Percentiles rank a stretch among this genome's conserved stretches.
Evolutionary conservation across 2,329 filamentous ascomycete genomes (phyloP).

Genomic region (Diplodia intermedia): DNA sequence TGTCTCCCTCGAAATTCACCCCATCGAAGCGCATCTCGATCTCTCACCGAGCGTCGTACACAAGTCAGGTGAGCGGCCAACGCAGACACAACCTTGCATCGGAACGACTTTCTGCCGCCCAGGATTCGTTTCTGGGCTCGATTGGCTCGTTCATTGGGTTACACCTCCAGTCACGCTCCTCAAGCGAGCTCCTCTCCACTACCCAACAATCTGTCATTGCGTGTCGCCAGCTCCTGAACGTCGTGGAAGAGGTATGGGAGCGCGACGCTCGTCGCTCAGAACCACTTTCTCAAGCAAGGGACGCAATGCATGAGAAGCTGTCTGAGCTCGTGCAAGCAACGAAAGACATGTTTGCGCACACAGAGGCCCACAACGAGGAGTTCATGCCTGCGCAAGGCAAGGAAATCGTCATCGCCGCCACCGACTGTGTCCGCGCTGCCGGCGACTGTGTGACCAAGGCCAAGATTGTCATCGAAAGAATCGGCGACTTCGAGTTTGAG

Average conservation of each 20-base stretch:
- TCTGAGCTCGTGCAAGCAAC: conserved; percentile 81
- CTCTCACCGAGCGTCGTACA: conserved; percentile 79
- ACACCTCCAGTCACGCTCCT: conserved; percentile 90
- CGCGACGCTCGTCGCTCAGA: conserved; percentile 74
- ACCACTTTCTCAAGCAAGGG: conserved; percentile 71
- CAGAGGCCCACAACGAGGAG: conserved; percentile 72
- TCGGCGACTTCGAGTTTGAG: conserved; percentile 88
- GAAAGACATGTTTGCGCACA: conserved; percentile 75
- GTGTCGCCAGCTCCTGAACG: conserved; percentile 77
- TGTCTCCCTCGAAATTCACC: conserved; percentile 26
- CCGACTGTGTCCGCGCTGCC: conserved; percentile 85
- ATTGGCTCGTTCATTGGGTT: conserved; percentile 93
- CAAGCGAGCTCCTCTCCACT: conserved; percentile 79
- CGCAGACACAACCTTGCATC: conserved; percentile 79
- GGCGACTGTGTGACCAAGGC: conserved; percentile 91
- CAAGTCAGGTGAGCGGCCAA: conserved; percentile 68
- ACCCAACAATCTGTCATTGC: conserved; percentile 85
- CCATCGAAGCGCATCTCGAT: conserved; percentile 57
- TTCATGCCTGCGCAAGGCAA: conserved; percentile 82
- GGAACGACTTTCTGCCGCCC: conserved; percentile 76
- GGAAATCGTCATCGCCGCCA: conserved; percentile 77
- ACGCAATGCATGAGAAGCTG: conserved; percentile 80
- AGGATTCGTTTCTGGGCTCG: conserved; percentile 88
- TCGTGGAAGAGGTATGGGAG: conserved; percentile 82
- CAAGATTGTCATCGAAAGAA: conserved; percentile 82